phyloP scores from a whole-genome alignment of 2,329 filamentous ascomycete species.

The Shiraia sp. region DNA sequence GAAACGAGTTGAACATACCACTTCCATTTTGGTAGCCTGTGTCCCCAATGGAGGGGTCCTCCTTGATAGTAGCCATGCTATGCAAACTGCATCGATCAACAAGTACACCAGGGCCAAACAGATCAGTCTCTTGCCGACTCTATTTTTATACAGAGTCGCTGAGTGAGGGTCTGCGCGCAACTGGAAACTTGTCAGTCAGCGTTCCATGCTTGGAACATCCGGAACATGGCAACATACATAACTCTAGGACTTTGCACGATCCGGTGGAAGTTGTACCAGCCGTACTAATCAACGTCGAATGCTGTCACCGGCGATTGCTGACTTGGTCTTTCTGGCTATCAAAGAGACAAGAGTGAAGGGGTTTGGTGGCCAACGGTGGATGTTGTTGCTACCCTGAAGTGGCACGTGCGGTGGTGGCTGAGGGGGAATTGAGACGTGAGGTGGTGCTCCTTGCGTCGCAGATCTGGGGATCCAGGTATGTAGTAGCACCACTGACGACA shows the following conservation, averaged over 20 bases:
- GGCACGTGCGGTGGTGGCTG: slow-evolving; percentile 16
- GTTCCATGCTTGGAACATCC: slow-evolving; percentile 23
- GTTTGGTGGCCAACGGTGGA: neutral
- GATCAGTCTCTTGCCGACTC: slow-evolving; percentile 15
- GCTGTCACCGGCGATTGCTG: no score
- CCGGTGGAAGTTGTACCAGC: no score
- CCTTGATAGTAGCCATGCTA: slow-evolving; percentile 42
- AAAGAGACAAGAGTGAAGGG: neutral
- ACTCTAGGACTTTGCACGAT: no score
- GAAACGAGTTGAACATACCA: slow-evolving; percentile 31
- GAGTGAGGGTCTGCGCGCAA: slow-evolving; percentile 10
- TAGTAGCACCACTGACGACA: slow-evolving; percentile 17
- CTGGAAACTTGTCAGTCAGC: slow-evolving; percentile 28
- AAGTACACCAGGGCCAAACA: slow-evolving; percentile 9
- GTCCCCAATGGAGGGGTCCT: slow-evolving; percentile 37
- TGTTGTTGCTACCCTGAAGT: slow-evolving; percentile 2
- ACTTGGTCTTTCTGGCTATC: neutral
- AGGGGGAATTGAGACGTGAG: slow-evolving; percentile 30
- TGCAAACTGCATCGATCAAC: slow-evolving; percentile 33
- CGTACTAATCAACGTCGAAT: no score
- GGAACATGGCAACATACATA: no score
- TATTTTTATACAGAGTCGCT: slow-evolving; percentile 10
- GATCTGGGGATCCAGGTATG: slow-evolving; percentile 18
- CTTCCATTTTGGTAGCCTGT: slow-evolving; percentile 36
- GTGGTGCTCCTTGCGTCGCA: slow-evolving; percentile 37